These are phyloP conservation scores for Viola pubescens DNA, from an alignment of 441 rosid species.

Conservation along the genomic window DNA sequence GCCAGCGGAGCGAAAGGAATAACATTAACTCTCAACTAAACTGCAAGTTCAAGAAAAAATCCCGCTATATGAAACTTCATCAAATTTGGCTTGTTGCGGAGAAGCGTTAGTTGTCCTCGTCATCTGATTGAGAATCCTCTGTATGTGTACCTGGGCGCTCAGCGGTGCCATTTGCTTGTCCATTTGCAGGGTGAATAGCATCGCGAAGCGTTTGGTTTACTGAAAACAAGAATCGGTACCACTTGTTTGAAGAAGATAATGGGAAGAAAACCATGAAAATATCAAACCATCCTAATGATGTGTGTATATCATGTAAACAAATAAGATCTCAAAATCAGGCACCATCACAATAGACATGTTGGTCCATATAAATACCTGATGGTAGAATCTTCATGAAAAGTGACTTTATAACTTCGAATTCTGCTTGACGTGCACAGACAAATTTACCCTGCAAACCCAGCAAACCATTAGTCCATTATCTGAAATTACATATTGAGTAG, in stretches of 20 bases:
- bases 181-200: slow-evolving; percentile 19
- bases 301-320: no score
- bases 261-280: no score
- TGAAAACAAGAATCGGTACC: slow-evolving; percentile 13
- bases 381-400: slow-evolving; percentile 26
- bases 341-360: background rate
- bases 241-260: no score
- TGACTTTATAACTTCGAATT: slow-evolving; percentile 35
- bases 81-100: slow-evolving; percentile 1
- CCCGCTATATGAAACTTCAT: background rate
- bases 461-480: slow-evolving; percentile 15
- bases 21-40: background rate
- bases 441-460: slow-evolving; percentile 40
- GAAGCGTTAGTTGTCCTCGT: slow-evolving; percentile 28
- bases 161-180: slow-evolving; percentile 24
- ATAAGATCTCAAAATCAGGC: no score
- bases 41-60: background rate
- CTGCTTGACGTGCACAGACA: slow-evolving; percentile 36
- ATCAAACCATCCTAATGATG: no score
- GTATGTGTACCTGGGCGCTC: slow-evolving; percentile 26
- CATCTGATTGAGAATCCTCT: slow-evolving; percentile 32
- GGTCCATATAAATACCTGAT: slow-evolving; percentile 31
- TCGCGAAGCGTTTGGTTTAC: slow-evolving; percentile 21
- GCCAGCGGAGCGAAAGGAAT: background rate
- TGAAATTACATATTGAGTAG: background rate